Conservation (phyloP, 208 protist genomes). For the Acanthamoeba lenticulata region DNA sequence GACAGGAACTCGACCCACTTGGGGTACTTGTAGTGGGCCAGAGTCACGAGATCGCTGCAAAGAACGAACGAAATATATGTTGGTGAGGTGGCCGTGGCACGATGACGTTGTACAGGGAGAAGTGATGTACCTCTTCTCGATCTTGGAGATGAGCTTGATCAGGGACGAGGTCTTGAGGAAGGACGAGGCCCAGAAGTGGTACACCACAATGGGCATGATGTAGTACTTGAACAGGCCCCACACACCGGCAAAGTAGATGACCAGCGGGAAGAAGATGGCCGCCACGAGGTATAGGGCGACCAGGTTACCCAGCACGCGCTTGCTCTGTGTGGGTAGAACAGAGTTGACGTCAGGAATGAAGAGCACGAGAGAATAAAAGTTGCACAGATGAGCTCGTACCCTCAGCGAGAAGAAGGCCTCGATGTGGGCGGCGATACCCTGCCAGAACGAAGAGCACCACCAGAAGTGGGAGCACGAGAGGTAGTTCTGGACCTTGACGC, state of each 20-base stretch:
- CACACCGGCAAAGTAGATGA: conserved; percentile 73
- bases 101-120: conserved; percentile 12
- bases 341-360: background rate
- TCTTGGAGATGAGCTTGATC: conserved; percentile 37
- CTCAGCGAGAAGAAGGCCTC: conserved; percentile 56
- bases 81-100: too few relatives aligned
- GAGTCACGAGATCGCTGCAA: conserved; percentile 68
- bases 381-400: background rate
- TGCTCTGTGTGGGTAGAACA: conserved; percentile 1
- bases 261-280: conserved; percentile 72
- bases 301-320: conserved; percentile 50
- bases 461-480: conserved; percentile 50
- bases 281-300: conserved; percentile 66
- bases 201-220: conserved; percentile 77
- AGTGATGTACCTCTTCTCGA: background rate
- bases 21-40: conserved; percentile 63
- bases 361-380: background rate
- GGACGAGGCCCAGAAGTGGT: conserved; percentile 80
- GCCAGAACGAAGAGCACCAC: conserved; percentile 68
- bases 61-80: too few relatives aligned
- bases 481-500: conserved; percentile 36
- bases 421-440: conserved; percentile 67
- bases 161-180: conserved; percentile 74
- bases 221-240: conserved; percentile 81
- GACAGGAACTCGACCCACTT: conserved; percentile 69